Evolutionary conservation across 2,329 filamentous ascomycete species (phyloP), one percentile per base, ranked within the genome.

Genomic region (Monilinia aucupariae): DNA sequence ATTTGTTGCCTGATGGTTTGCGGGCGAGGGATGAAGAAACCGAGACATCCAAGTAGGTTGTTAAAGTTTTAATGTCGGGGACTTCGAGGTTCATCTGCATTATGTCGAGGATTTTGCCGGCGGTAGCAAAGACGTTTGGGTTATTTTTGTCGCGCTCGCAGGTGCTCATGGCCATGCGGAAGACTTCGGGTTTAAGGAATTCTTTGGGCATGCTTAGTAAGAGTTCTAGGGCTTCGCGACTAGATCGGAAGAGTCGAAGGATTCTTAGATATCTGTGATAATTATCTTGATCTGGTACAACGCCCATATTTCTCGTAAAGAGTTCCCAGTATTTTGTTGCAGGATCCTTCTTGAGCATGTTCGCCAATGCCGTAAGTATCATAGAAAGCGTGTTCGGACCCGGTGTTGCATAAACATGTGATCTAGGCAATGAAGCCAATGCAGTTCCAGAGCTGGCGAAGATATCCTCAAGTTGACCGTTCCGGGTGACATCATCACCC

Each of bases 91-190:
- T 74, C 34, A 71, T 68, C 52, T 74, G 69, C 87, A 92, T 92
- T 58, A 83, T 73, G 59, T 85, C 79, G 37, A 96, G 76, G 32
- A 96, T 79, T 58, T 79, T 75, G 58, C 79, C 84, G 5, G 90
- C 88, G 67, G 88, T 81, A 3, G 78, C 75, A 67, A 96, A 82
- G 27, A 84, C 83, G 59, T 87, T 82, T n/a, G 74, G 79, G 73
- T 96, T 96, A 62, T 86, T 85, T 71, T 86, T 88, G 78, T 97
- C 91, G 63, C 87, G 83, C 30, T 85, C 77, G 74, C 92, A 96
- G 6, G 85, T 81, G 66, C 82, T 81, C 78, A 97, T 85, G 61
- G 88, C 91, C 53, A 91, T 82, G 60, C 84, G 83, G 76, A 92
- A 90, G 12, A 85, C 85, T 64, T 81, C 82, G 41, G 72, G 69